phyloP scores from a whole-genome alignment of 345 rosid species.

The Populus nigra region DNA sequence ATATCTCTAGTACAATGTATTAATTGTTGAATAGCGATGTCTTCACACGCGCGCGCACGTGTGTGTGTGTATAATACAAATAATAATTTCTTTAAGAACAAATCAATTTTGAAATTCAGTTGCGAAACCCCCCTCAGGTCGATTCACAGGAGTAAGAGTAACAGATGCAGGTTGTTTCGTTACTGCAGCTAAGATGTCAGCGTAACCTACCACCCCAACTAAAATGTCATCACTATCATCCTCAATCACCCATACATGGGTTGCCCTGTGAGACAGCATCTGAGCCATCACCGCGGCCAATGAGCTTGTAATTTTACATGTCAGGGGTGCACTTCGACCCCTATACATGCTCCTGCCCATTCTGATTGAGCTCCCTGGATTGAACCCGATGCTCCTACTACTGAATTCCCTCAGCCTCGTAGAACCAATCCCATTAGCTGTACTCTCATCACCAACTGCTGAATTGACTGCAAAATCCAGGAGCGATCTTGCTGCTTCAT shows the following conservation, averaged over 20 bases:
- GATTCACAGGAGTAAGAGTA: slow-evolving; percentile 33
- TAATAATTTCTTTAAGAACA: too few relatives aligned
- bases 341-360: slow-evolving; percentile 81
- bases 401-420: slow-evolving; percentile 68
- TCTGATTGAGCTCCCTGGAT: slow-evolving; percentile 53
- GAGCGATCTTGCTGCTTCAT: slow-evolving; percentile 54
- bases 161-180: slow-evolving; percentile 59
- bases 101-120: background rate
- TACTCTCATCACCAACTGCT: slow-evolving; percentile 31
- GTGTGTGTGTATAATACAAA: too few relatives aligned
- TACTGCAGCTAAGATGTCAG: slow-evolving; percentile 77
- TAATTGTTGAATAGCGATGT: too few relatives aligned
- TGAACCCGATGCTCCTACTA: slow-evolving; percentile 91
- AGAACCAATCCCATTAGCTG: slow-evolving; percentile 24
- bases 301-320: slow-evolving; percentile 79
- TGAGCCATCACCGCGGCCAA: slow-evolving; percentile 98
- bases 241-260: slow-evolving; percentile 95
- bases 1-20: background rate
- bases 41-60: too few relatives aligned
- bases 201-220: slow-evolving; percentile 84
- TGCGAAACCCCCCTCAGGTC: slow-evolving; percentile 33
- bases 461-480: slow-evolving; percentile 53
- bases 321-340: slow-evolving; percentile 90
- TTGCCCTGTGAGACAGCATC: slow-evolving; percentile 91
- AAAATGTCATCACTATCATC: slow-evolving; percentile 70